Evolutionary conservation across 176 grass and related monocot genomes (phyloP).

Genomic region (Lolium multiflorum): DNA sequence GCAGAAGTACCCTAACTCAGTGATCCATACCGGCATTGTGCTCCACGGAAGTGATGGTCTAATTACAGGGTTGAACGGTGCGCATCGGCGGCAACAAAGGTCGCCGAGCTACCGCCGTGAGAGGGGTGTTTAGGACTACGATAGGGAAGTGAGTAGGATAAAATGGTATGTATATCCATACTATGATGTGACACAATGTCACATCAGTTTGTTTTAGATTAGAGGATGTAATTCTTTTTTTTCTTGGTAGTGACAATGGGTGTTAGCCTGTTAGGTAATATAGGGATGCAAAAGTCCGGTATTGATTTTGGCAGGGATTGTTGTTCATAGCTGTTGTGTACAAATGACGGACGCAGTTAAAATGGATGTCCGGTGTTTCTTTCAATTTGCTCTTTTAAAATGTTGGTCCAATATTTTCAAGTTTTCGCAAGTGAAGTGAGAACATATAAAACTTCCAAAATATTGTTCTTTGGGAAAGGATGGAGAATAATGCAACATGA

Average conservation of each 20-base stretch:
- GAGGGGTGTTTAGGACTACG: conserved; percentile 37
- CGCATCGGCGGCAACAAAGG: conserved; percentile 27
- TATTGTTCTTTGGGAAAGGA: neutral
- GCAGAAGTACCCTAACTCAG: conserved; percentile 61
- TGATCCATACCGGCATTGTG: conserved; percentile 47
- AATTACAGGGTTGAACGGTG: conserved; percentile 16
- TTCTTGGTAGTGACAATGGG: neutral
- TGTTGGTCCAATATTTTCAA: neutral
- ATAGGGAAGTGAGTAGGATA: neutral
- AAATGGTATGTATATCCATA: neutral
- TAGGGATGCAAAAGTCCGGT: conserved; percentile 3
- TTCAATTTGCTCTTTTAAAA: neutral
- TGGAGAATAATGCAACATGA: neutral
- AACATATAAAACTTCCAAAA: too few species aligned
- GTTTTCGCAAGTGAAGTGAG: too few species aligned
- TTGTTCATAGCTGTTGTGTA: conserved; percentile 27
- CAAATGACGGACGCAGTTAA: neutral
- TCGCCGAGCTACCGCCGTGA: conserved; percentile 40
- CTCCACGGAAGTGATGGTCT: conserved; percentile 31
- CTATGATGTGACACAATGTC: conserved; percentile 47
- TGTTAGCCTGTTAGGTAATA: conserved; percentile 34
- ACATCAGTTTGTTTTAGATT: neutral
- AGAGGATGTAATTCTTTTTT: neutral
- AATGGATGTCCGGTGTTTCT: neutral
- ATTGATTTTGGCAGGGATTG: conserved; percentile 31